Percentiles rank a stretch among this genome's conserved stretches.
These are phyloP conservation scores for Cyclocybe cylindracea DNA, from an alignment of 768 basidiomycete species.

Conservation along the genomic window DNA sequence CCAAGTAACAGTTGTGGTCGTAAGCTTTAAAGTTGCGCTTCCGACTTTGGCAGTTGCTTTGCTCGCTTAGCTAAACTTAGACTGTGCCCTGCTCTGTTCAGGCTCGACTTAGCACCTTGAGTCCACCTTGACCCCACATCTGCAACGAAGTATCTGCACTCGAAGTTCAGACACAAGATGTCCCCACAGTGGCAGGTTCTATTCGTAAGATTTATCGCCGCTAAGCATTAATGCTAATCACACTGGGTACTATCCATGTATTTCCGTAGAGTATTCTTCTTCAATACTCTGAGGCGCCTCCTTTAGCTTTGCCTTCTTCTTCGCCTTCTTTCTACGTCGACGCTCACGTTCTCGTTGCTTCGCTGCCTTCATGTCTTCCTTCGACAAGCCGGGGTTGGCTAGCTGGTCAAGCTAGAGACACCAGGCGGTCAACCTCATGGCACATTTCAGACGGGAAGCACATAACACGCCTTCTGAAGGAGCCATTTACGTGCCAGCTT, in stretches of 20 bases:
- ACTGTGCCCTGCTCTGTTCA: too few relatives aligned
- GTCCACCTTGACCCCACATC: too few relatives aligned
- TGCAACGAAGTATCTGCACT: too few relatives aligned
- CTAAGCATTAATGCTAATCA: background rate
- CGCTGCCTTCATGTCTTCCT: constrained; percentile 65
- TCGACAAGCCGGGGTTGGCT: constrained; percentile 77
- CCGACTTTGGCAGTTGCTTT: too few relatives aligned
- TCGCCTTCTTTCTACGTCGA: constrained; percentile 75
- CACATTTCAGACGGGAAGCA: constrained; percentile 13
- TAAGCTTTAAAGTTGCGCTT: too few relatives aligned
- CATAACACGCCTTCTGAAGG: constrained; percentile 69
- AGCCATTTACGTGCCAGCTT: constrained; percentile 73
- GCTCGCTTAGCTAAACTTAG: too few relatives aligned
- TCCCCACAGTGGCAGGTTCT: too few relatives aligned
- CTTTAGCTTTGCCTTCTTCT: constrained; percentile 54
- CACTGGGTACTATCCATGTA: background rate
- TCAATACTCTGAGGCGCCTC: constrained; percentile 16
- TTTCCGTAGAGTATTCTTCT: background rate
- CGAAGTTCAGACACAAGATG: too few relatives aligned
- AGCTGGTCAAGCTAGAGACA: constrained; percentile 63
- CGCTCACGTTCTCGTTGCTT: constrained; percentile 78
- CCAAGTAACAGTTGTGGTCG: too few relatives aligned
- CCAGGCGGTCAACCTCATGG: constrained; percentile 19
- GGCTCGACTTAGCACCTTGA: too few relatives aligned
- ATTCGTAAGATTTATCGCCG: too few relatives aligned